phyloP scores from a whole-genome alignment of 305 asterid genomes.

The Fraxinus platypoda region DNA sequence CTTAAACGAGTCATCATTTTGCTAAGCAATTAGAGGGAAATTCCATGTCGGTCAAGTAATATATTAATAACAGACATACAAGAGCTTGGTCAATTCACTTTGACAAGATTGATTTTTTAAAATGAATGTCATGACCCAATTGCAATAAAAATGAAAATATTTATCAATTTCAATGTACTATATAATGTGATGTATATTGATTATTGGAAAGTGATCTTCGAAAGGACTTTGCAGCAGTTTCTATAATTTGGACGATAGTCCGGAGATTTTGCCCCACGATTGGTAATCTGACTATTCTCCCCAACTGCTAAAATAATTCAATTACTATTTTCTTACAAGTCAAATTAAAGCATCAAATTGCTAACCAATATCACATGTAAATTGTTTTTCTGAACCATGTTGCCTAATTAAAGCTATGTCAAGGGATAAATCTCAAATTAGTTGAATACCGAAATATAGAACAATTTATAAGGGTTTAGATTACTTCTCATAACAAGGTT shows the following conservation, averaged over 20 bases:
- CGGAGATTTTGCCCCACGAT: not conserved
- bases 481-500: not conserved
- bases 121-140: not conserved
- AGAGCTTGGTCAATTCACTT: not conserved
- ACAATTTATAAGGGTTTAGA: not conserved
- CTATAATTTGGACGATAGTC: not conserved
- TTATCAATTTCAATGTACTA: not conserved
- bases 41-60: not conserved
- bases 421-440: not conserved
- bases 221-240: not conserved
- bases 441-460: too few relatives aligned
- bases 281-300: not conserved
- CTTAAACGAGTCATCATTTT: not conserved
- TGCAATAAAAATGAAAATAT: too few relatives aligned
- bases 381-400: not conserved
- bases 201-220: not conserved
- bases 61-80: too few relatives aligned
- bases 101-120: not conserved
- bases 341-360: not conserved
- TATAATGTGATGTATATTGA: not conserved
- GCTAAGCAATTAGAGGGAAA: not conserved
- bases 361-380: not conserved
- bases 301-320: not conserved
- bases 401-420: not conserved
- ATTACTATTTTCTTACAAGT: not conserved